A percentile compares a stretch with the other conserved stretches of the same genome.
Conservation (phyloP, 495 filamentous ascomycete genomes). For the Astrothelium subdiscretum region DNA sequence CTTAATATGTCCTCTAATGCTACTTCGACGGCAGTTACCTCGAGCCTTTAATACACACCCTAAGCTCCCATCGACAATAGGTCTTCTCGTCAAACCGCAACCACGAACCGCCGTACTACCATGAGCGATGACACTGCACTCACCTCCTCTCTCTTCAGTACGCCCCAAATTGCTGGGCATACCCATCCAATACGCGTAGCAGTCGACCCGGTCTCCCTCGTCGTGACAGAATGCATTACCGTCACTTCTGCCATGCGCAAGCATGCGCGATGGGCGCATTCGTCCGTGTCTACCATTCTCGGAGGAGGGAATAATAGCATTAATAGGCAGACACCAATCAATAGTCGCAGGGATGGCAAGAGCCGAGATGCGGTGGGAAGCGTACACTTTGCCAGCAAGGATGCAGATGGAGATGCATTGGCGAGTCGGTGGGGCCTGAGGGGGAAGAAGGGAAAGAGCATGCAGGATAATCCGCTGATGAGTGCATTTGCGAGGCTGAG, state of each 20-base stretch:
- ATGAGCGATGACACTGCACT: slow-evolving; percentile 4
- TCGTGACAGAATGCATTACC: slow-evolving; percentile 97
- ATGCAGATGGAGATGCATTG: slow-evolving; percentile 39
- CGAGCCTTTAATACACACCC: background rate
- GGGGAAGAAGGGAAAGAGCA: slow-evolving; percentile 94
- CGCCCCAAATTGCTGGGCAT: background rate
- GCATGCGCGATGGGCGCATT: slow-evolving; percentile 91
- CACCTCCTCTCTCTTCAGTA: background rate
- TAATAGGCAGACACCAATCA: slow-evolving; percentile 16
- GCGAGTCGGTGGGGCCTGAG: slow-evolving; percentile 75
- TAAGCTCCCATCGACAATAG: background rate
- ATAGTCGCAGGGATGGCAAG: slow-evolving; percentile 9
- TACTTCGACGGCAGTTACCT: background rate
- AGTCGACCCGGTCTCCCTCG: slow-evolving; percentile 85
- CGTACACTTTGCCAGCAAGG: slow-evolving; percentile 5
- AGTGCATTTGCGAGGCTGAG: slow-evolving; percentile 84
- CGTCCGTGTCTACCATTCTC: slow-evolving; percentile 89
- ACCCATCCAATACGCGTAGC: slow-evolving; percentile 48
- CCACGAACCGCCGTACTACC: background rate
- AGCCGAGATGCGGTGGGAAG: slow-evolving; percentile 14
- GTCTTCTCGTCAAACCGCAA: background rate
- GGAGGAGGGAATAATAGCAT: slow-evolving; percentile 43
- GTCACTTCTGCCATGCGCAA: slow-evolving; percentile 98
- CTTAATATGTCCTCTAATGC: background rate
- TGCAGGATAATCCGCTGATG: slow-evolving; percentile 97